These are phyloP conservation scores for Carex kokanica DNA, from an alignment of 176 grass and related monocot genomes.

Conservation along the genomic window DNA sequence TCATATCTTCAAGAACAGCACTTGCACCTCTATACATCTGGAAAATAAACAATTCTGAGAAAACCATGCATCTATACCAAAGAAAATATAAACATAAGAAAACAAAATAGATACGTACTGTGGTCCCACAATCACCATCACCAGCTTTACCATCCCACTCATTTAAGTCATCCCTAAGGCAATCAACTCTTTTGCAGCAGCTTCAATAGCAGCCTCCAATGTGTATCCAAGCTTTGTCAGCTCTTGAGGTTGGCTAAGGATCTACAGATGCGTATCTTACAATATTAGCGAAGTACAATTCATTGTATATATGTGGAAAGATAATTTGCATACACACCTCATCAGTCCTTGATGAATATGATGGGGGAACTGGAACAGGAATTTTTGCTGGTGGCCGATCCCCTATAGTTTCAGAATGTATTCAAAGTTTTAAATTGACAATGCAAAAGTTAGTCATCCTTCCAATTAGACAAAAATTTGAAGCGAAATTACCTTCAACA, in stretches of 20 bases:
- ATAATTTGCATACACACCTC: conserved; percentile 45
- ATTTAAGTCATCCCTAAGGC: conserved; percentile 71
- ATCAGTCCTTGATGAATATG: conserved; percentile 60
- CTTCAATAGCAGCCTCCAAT: conserved; percentile 80
- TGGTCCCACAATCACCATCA: conserved; percentile 96
- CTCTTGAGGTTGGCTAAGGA: conserved; percentile 59
- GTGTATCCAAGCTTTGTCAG: conserved; percentile 62
- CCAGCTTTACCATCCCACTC: conserved; percentile 98
- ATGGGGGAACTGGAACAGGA: conserved; percentile 72
- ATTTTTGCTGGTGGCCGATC: conserved; percentile 78
- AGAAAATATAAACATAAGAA: background rate
- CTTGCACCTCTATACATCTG: conserved; percentile 96
- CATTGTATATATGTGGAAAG: background rate
- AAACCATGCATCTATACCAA: background rate
- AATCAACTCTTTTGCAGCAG: conserved; percentile 74
- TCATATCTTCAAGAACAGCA: conserved; percentile 98
- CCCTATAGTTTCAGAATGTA: conserved; percentile 49
- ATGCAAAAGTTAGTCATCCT: conserved; percentile 10
- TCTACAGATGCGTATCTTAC: conserved; percentile 35
- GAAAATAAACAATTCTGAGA: conserved; percentile 26
- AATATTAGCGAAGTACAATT: background rate
- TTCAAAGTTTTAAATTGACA: conserved; percentile 27
- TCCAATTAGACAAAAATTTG: background rate
- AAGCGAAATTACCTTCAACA: conserved; percentile 61
- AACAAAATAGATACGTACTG: conserved; percentile 48